phyloP scores from a whole-genome alignment of 768 basidiomycete species.

The Naganishia antarctica region DNA sequence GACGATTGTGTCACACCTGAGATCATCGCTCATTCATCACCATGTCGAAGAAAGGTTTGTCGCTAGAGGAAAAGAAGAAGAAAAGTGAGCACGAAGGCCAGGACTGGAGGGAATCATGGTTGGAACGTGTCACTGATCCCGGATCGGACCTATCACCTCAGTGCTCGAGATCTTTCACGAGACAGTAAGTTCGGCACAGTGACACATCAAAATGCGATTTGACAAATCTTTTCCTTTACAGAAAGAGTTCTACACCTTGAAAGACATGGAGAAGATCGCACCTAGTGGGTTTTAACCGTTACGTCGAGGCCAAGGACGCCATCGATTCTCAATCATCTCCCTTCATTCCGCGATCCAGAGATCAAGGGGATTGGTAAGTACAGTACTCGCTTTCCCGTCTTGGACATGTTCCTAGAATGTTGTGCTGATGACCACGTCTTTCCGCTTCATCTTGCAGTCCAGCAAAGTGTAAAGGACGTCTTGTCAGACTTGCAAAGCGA shows the following conservation, averaged over 20 bases:
- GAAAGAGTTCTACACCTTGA: slow-evolving; percentile 84
- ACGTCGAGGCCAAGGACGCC: background rate
- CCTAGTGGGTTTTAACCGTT: slow-evolving; percentile 37
- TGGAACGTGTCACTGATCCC: too few relatives aligned
- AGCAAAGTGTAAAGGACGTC: slow-evolving; percentile 87
- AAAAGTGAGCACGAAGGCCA: slow-evolving; percentile 53
- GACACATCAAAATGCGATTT: background rate
- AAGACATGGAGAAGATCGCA: slow-evolving; percentile 75
- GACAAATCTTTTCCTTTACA: slow-evolving; percentile 39
- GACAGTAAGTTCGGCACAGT: slow-evolving; percentile 54
- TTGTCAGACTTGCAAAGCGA: slow-evolving; percentile 82
- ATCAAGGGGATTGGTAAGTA: slow-evolving; percentile 78
- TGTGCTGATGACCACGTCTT: too few relatives aligned
- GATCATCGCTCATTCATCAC: background rate
- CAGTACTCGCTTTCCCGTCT: background rate
- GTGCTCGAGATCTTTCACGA: slow-evolving; percentile 91
- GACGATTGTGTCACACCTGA: too few relatives aligned
- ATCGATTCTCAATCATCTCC: background rate
- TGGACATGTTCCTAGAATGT: background rate
- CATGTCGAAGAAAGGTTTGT: slow-evolving; percentile 62
- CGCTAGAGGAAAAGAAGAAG: slow-evolving; percentile 80
- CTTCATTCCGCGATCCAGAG: slow-evolving; percentile 61
- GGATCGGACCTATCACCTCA: too few relatives aligned
- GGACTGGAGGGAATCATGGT: too few relatives aligned
- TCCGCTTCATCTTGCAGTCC: slow-evolving; percentile 56